These are phyloP conservation scores for Tolypocladium tundrense DNA, from an alignment of 2,329 filamentous ascomycete species.

Conservation along the genomic window DNA sequence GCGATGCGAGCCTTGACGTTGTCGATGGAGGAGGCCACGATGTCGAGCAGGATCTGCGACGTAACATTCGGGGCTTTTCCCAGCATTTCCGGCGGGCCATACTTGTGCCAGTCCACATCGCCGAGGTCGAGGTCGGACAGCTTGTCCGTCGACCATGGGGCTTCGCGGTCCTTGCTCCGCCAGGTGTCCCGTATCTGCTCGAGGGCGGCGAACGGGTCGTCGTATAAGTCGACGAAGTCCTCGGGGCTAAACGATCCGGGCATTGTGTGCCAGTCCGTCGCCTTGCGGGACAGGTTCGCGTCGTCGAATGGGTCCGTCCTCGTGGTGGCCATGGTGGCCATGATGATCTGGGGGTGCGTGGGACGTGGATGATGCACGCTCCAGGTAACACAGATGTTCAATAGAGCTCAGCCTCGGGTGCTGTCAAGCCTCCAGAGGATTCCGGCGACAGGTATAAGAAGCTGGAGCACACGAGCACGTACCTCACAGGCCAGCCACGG, in stretches of 20 bases:
- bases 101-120: constrained; percentile 33
- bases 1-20: constrained; percentile 29
- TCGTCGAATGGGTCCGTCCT: neutral
- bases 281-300: constrained; percentile 1
- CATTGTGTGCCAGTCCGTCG: constrained; percentile 11
- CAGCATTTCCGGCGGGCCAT: constrained; percentile 34
- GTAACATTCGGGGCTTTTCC: constrained; percentile 24
- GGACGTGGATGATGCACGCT: neutral
- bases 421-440: neutral
- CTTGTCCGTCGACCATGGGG: constrained; percentile 12
- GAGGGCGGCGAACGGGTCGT: constrained; percentile 17
- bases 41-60: constrained; percentile 27
- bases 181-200: constrained; percentile 13
- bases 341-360: too few species aligned
- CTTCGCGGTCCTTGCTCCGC: constrained; percentile 8
- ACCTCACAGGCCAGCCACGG: neutral
- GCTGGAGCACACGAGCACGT: neutral
- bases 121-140: constrained; percentile 13
- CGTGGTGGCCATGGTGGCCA: neutral
- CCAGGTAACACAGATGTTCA: neutral
- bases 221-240: constrained; percentile 18
- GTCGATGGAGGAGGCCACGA: constrained; percentile 34
- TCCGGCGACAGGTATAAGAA: neutral
- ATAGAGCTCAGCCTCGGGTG: neutral
- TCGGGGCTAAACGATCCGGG: constrained; percentile 19